Percentiles rank a stretch among this genome's conserved stretches.
Evolutionary conservation across 1,139 yeast species (phyloP).

Genomic region (Blastobotrys petasosporus): DNA sequence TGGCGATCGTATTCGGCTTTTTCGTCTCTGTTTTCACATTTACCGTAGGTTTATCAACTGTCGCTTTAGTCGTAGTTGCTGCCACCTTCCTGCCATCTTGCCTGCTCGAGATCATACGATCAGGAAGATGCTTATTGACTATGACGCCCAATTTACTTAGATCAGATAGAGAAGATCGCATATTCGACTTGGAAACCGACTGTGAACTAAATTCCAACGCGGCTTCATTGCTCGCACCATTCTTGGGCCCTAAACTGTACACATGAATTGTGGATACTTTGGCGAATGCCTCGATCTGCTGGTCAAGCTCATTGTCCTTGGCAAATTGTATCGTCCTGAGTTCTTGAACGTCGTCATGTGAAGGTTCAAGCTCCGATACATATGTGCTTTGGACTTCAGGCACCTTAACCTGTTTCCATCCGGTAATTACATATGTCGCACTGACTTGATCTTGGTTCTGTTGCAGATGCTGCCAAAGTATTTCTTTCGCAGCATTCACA

Average conservation of each 20-base stretch:
- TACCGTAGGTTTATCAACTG: too few species aligned
- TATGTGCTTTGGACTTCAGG: too few species aligned
- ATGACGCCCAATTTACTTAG: constrained; percentile 15
- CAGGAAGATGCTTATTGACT: constrained; percentile 10
- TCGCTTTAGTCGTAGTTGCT: too few species aligned
- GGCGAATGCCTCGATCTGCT: constrained; percentile 8
- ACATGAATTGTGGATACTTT: constrained; percentile 19
- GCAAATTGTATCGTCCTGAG: neutral
- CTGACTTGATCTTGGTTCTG: constrained; percentile 4
- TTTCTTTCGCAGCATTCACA: constrained; percentile 25
- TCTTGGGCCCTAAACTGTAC: constrained; percentile 20
- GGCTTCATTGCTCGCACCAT: constrained; percentile 8
- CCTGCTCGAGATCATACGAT: neutral
- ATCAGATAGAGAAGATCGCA: constrained; percentile 6
- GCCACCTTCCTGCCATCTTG: neutral
- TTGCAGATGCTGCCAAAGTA: constrained; percentile 10
- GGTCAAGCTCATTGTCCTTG: neutral
- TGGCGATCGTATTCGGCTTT: too few species aligned
- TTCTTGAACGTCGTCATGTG: neutral
- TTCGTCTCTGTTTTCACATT: too few species aligned
- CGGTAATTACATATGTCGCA: constrained; percentile 10
- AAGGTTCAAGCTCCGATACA: neutral
- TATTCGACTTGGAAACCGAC: constrained; percentile 8
- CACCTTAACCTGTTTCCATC: neutral
- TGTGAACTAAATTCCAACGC: constrained; percentile 6